These are phyloP conservation scores for Dysphania ambrosioides DNA, from an alignment of 148 eudicot genomes.

Conservation along the genomic window DNA sequence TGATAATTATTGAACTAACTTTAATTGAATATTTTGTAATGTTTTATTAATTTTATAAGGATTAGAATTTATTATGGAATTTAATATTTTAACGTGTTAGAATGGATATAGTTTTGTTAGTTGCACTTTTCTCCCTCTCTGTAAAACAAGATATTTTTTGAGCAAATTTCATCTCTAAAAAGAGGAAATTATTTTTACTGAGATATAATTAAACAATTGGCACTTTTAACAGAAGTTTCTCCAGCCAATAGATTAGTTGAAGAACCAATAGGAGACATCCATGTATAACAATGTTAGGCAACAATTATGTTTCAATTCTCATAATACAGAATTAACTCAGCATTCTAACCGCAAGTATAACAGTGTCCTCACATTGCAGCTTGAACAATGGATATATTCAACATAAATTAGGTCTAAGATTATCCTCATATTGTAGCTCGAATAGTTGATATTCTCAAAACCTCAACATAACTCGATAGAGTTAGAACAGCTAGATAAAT, in stretches of 20 bases:
- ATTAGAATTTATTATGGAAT: too few relatives aligned
- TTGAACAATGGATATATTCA: neutral
- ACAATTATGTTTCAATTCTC: neutral
- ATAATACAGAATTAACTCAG: neutral
- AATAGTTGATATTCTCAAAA: too few relatives aligned
- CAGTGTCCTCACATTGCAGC: neutral
- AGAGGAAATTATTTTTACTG: neutral
- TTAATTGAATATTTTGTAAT: too few relatives aligned
- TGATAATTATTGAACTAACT: too few relatives aligned
- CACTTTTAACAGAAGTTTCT: neutral
- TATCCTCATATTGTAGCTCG: too few relatives aligned
- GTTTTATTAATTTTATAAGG: too few relatives aligned
- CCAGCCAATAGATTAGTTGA: neutral
- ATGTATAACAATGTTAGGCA: neutral
- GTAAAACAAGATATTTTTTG: conserved; percentile 22
- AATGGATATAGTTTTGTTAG: conserved; percentile 78
- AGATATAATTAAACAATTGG: neutral
- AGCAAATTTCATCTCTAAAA: conserved; percentile 16
- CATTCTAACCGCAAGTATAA: neutral
- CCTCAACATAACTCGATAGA: too few relatives aligned
- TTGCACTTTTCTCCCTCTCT: conserved; percentile 96
- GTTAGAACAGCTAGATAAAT: too few relatives aligned
- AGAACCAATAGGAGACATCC: neutral
- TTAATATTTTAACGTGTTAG: too few relatives aligned
- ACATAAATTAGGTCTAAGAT: neutral